Evolutionary conservation across 106 monocot genomes (phyloP).

Genomic region (Allium sativum): DNA sequence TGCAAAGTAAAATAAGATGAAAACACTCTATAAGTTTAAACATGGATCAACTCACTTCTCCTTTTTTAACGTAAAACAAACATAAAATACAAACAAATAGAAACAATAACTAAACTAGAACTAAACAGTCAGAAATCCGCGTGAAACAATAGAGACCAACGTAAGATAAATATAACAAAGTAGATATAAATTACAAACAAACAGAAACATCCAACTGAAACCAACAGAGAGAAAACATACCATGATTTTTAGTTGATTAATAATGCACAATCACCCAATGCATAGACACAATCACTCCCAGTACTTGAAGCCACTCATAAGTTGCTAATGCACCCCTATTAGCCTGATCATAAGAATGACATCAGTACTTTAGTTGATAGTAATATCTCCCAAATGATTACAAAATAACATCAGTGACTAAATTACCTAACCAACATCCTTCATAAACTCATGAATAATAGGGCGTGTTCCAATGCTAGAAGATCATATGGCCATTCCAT

Average conservation of each 20-base stretch:
- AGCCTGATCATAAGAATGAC: slow-evolving; percentile 23
- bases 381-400: not conserved
- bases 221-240: no score
- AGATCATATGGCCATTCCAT: slow-evolving; percentile 87
- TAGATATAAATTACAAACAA: no score
- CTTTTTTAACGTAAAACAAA: no score
- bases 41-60: no score
- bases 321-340: slow-evolving; percentile 67
- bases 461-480: slow-evolving; percentile 80
- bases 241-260: slow-evolving; percentile 70
- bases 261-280: slow-evolving; percentile 81
- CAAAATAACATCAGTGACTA: not conserved
- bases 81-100: no score
- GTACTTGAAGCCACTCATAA: slow-evolving; percentile 79
- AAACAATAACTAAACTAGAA: no score
- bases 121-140: no score
- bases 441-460: slow-evolving; percentile 71
- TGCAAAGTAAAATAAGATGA: slow-evolving; percentile 11
- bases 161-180: no score
- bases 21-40: no score
- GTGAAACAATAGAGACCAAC: no score
- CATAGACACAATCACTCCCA: slow-evolving; percentile 54
- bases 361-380: not conserved
- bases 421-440: slow-evolving; percentile 65
- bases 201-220: no score